Conservation (phyloP, 2,329 filamentous ascomycete genomes). For the Xylariales sp. region DNA sequence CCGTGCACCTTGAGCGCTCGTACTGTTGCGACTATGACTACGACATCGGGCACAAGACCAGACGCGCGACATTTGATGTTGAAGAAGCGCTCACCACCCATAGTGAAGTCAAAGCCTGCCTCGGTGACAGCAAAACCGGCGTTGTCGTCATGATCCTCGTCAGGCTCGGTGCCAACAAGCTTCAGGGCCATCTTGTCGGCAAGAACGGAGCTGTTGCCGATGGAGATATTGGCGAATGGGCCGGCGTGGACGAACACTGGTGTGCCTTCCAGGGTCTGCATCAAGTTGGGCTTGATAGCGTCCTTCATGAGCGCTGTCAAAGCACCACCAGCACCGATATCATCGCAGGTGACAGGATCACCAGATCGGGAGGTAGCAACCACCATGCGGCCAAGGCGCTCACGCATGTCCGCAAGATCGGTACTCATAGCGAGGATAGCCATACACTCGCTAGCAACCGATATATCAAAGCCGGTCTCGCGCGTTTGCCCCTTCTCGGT, state of each 20-base stretch:
- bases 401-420: conserved; percentile 80
- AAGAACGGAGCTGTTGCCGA: conserved; percentile 91
- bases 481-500: conserved; percentile 88
- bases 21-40: conserved; percentile 92
- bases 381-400: conserved; percentile 92
- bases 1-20: conserved; percentile 96
- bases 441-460: conserved; percentile 97
- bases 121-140: conserved; percentile 93
- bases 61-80: conserved; percentile 99
- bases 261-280: conserved; percentile 96
- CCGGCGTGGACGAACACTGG: conserved; percentile 97
- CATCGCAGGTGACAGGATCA: conserved; percentile 92
- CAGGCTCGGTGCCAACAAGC: conserved; percentile 87
- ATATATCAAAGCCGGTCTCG: conserved; percentile 94
- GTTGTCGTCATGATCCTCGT: conserved; percentile 78
- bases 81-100: conserved; percentile 99
- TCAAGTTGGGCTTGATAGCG: conserved; percentile 97
- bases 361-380: conserved; percentile 80
- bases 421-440: conserved; percentile 94
- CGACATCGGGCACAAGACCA: conserved; percentile 85
- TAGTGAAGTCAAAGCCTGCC: conserved; percentile 98
- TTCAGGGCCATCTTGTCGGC: conserved; percentile 95
- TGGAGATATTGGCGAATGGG: conserved; percentile 97
- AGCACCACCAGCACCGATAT: conserved; percentile 88
- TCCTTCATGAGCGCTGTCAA: conserved; percentile 95